Evolutionary conservation across 805 yeast genomes (phyloP).

Genomic region (Saitoella complicata): DNA sequence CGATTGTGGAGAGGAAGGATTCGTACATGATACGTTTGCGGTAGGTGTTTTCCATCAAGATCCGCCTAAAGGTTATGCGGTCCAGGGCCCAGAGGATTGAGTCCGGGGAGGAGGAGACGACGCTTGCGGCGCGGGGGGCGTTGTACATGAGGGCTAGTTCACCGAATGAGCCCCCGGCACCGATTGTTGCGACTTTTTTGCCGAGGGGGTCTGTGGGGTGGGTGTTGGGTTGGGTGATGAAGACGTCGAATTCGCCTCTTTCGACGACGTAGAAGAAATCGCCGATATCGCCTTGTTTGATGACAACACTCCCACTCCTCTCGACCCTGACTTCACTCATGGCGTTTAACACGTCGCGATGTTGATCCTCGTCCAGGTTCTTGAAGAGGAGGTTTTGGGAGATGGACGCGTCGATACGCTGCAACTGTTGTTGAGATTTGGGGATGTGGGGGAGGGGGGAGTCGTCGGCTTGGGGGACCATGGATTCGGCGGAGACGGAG

Average conservation of each 20-base stretch:
- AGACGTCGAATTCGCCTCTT: conserved; percentile 66
- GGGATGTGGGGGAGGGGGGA: conserved; percentile 14
- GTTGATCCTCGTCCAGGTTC: conserved; percentile 62
- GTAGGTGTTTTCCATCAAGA: conserved; percentile 76
- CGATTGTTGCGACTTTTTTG: conserved; percentile 52
- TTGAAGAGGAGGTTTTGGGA: conserved; percentile 72
- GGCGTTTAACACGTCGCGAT: conserved; percentile 68
- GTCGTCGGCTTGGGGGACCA: conserved; percentile 23
- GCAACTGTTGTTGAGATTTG: conserved; percentile 35
- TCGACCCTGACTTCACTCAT: conserved; percentile 50
- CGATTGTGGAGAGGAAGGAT: conserved; percentile 70
- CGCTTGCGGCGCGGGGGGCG: conserved; percentile 95
- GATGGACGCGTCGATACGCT: conserved; percentile 53
- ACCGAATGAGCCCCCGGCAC: conserved; percentile 84
- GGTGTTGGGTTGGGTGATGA: conserved; percentile 30
- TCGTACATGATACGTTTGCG: conserved; percentile 84
- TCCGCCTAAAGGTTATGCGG: conserved; percentile 81
- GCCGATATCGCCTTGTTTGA: conserved; percentile 87
- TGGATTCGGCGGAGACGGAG: conserved; percentile 12
- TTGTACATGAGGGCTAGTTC: conserved; percentile 96
- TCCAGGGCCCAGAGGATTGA: conserved; percentile 83
- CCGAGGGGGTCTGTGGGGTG: conserved; percentile 20
- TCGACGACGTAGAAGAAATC: conserved; percentile 83
- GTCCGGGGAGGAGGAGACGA: conserved; percentile 44
- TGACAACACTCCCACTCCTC: conserved; percentile 35